Evolutionary conservation across 1,139 yeast species (phyloP), one percentile per base, ranked within the genome.

Genomic region (Cylindricascospora bacillispora): DNA sequence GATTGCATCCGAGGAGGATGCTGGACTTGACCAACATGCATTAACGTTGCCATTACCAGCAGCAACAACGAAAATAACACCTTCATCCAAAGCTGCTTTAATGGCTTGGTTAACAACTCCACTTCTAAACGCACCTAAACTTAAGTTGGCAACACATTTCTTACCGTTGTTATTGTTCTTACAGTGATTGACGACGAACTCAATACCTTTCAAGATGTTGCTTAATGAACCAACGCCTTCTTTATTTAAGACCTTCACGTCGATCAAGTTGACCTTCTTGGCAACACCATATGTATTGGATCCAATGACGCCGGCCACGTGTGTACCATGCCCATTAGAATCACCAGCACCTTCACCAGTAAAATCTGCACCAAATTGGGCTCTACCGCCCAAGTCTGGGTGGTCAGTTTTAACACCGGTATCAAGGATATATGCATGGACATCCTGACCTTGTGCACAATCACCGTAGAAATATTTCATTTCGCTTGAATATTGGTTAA

Each of bases 241-340:
- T 9, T 52, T 49, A 38, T 74, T 71, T 27, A 83, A 59, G 0
- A 82, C 82, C 45, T 82, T 83, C 10, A 85, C 72, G 25, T 76
- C 89, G 6, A 79, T 60, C 3, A 85, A 49, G 10, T 60, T 61
- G 7, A 67, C 75, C 13, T 65, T 55, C 45, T 85, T 85, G 7
- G 95, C 80, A 1, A 80, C 93, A 0, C 95, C 95, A 51, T 63
- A 83, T 0, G 76, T 70, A 22, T 51, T 55, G 0, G 94, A 80
- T 0, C 92, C 95, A 24, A 82, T 67, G n/a, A 83, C 54, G 0
- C 95, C 95, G 0, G 95, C 93, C 3, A 83, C 93, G 54, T 85
- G 95, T 0, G 95, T 82, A 3, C 67, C 74, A 47, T 80, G 92
- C 0, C 92, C 89, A 45, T 74, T 74, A 6, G 46, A 41, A 45